These are phyloP conservation scores for Acanthochlamys bracteata DNA, from an alignment of 106 monocot genomes.

Conservation along the genomic window DNA sequence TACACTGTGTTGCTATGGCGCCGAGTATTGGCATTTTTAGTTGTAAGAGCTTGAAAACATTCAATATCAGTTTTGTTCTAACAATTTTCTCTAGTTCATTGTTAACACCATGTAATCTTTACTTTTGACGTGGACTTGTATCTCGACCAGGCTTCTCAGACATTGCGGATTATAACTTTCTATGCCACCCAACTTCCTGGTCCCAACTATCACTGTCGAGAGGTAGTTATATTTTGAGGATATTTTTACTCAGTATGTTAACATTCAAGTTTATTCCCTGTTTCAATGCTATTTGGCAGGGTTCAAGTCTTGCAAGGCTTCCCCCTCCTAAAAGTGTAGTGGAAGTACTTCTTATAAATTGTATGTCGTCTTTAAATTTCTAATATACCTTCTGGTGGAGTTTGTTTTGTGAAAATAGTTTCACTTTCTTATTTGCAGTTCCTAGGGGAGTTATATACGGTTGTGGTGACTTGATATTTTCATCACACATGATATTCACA, in stretches of 20 bases:
- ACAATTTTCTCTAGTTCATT: no score
- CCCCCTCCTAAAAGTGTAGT: conserved; percentile 32
- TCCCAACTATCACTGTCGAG: conserved; percentile 96
- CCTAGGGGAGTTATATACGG: conserved; percentile 73
- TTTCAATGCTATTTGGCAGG: no score
- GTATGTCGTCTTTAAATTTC: conserved; percentile 24
- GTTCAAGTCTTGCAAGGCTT: conserved; percentile 7
- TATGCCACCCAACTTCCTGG: conserved; percentile 98
- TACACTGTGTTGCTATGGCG: conserved; percentile 78
- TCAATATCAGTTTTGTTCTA: neutral
- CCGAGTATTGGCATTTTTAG: conserved; percentile 78
- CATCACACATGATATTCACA: conserved; percentile 96
- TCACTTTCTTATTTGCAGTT: conserved; percentile 37
- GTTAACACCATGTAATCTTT: neutral
- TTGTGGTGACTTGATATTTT: conserved; percentile 96
- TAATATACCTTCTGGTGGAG: neutral
- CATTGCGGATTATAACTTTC: conserved; percentile 79
- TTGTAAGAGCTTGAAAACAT: conserved; percentile 46
- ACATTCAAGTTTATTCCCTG: neutral
- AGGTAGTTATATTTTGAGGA: conserved; percentile 25
- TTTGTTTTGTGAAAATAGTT: neutral
- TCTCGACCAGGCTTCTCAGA: conserved; percentile 64
- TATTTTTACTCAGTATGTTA: no score
- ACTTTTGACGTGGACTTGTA: neutral
- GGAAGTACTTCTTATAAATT: conserved; percentile 39